Base-by-base conservation (phyloP, 768 basidiomycete genomes). In the Auriculariales sp. region DNA sequence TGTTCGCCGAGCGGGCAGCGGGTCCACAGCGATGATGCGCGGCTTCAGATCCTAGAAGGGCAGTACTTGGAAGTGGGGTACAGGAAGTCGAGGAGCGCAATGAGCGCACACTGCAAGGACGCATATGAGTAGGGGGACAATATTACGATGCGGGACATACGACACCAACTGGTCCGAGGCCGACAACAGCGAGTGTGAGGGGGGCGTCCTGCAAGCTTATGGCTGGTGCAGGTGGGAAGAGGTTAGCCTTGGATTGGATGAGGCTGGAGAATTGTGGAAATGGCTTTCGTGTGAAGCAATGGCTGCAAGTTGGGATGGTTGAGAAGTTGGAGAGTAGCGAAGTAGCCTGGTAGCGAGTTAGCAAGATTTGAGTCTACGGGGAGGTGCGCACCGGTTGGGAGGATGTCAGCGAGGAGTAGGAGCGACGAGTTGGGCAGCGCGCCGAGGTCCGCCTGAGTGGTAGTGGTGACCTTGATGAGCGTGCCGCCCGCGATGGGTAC, bases 401-500 rank as follows among this genome's bases (percentile, higher is more conserved):
- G 70, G 57, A 87, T 85, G 57, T 88, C 86, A 9, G 81, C 80
- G 7, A 88, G 67, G 49, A 88, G 66, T 19, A 88, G 69, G 39
- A 87, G 66, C 1, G 83, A 82, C 32, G 72, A 75, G 55, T 87
- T 82, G 3, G 75, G 59, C 3, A 86, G 28, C n/a, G 34, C 30
- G 4, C 17, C 15, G 6, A 25, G 27, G 11, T 50, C 24, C 22
- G 6, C 1, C 24, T 25, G 12, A 4, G 63, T 9, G 59, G 61
- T 14, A 62, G 61, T 36, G 42, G 49, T 42, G 25, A 58, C 39
- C 9, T 52, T 78, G 66, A 81, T 83, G 4, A 88, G 69, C 0
- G 83, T 86, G 31, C 83, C 84, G 25, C 86, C 86, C 0, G 81
- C 87, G 55, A 73, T 75, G n/a, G 83, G 84, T 5, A 88, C 77